These are phyloP conservation scores for Daldinia sp. DNA, from an alignment of 2,329 filamentous ascomycete species.

Conservation along the genomic window DNA sequence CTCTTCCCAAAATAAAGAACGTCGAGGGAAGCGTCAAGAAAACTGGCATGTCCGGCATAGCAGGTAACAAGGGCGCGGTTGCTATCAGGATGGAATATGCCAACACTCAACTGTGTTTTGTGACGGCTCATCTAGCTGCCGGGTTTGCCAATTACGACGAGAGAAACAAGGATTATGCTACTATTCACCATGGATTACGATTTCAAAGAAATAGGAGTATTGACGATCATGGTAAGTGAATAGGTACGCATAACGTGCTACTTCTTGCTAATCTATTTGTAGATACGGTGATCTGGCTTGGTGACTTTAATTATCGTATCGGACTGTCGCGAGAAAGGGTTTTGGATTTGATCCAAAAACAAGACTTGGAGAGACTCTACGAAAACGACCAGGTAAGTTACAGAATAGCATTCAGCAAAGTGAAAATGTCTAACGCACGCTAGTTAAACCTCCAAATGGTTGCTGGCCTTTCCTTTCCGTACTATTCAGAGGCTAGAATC, in stretches of 20 bases:
- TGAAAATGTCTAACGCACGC: conserved; percentile 25
- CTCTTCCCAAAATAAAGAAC: conserved; percentile 86
- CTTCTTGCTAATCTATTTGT: conserved; percentile 37
- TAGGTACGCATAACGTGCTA: neutral
- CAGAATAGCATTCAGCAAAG: neutral
- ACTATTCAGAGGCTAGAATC: conserved; percentile 89
- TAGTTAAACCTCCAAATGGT: conserved; percentile 96
- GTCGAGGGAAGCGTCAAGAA: conserved; percentile 97
- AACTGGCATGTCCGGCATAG: conserved; percentile 92
- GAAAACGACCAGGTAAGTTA: conserved; percentile 84
- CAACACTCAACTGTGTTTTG: conserved; percentile 91
- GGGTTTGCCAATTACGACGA: conserved; percentile 98
- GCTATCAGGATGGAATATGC: conserved; percentile 95
- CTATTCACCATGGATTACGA: conserved; percentile 83
- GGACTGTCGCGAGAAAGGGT: conserved; percentile 82
- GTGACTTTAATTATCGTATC: conserved; percentile 98
- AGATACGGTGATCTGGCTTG: conserved; percentile 89
- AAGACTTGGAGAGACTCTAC: conserved; percentile 81
- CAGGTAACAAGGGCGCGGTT: conserved; percentile 96
- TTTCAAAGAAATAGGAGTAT: conserved; percentile 93
- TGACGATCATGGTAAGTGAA: conserved; percentile 77
- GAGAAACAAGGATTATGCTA: conserved; percentile 89
- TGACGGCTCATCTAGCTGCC: conserved; percentile 94
- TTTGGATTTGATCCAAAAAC: conserved; percentile 74
- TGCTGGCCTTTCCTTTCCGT: conserved; percentile 85